Base-by-base conservation (phyloP, 2,329 filamentous ascomycete genomes). In the Didymella exigua region DNA sequence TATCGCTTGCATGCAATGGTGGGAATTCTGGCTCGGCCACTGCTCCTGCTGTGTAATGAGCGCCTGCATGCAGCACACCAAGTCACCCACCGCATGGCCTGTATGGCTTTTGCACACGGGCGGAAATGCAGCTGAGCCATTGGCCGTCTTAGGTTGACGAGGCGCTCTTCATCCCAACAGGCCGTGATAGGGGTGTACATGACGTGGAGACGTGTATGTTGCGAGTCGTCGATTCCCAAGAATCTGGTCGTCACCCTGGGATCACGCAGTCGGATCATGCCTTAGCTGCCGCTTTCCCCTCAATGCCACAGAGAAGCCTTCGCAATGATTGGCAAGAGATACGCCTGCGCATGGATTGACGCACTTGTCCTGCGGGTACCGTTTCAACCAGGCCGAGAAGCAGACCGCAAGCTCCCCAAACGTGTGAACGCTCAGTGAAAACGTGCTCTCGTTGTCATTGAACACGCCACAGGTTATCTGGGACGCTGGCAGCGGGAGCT, bases 271-370 rank as follows among this genome's bases (percentile, higher is more conserved):
- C 34, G 43, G 48, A 51, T 38, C 53, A 47, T 56, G 48, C 47
- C 26, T 48, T 56, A 56, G 53, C 43, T 56, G 53, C 48, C 53
- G 53, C 48, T 31, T 54, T 49, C 46, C 52, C 46, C 52, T 55
- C 52, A 49, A 26, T 55, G 46, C 52, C 41, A 55, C 37, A 36
- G 29, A 41, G 33, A 29, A 11, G n/a, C 33, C 41, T 55, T 46
- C 8, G 41, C 46, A 14, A 14, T 46, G 36, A 55, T 55, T 55
- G 52, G 52, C 30, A 55, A 47, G 46, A 55, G 46, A 50, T 42
- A 50, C 47, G 46, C 47, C 29, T 36, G 41, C 41, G 46, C 46
- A 55, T 46, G 52, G 41, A 46, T 55, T 23, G 14, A 19, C 42
- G 31, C 36, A 42, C 41, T 50, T 42, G 30, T 45, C 29, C 36